Evolutionary conservation across 495 filamentous ascomycete species (phyloP).

Genomic region (Aspergillus incahuasiensis): DNA sequence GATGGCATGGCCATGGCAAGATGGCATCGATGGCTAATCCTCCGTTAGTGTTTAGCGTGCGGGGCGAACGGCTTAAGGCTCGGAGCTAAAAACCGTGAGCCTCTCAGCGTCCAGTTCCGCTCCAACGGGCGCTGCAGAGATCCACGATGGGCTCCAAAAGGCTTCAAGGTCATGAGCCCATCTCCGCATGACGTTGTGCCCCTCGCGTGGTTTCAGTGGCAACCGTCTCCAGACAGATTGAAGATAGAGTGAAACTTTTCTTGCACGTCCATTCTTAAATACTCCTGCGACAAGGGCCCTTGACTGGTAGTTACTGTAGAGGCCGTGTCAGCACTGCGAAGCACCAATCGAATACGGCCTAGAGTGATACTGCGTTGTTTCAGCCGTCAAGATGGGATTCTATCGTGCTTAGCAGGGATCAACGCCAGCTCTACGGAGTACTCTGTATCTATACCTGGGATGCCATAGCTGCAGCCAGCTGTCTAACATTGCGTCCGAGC

Average conservation of each 20-base stretch:
- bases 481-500: neutral
- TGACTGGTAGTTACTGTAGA: neutral
- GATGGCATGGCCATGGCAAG: neutral
- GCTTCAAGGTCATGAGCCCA: slow-evolving; percentile 6
- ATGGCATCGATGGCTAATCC: neutral
- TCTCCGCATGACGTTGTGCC: slow-evolving; percentile 1
- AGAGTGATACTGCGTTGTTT: neutral
- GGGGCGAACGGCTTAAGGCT: slow-evolving; percentile 7
- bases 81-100: neutral
- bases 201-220: slow-evolving; percentile 11
- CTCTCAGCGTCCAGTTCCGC: slow-evolving; percentile 6
- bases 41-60: slow-evolving; percentile 9
- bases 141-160: neutral
- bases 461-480: neutral
- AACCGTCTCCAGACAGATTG: neutral
- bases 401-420: neutral
- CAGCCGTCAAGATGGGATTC: neutral
- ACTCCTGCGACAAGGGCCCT: neutral
- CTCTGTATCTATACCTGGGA: neutral
- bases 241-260: neutral
- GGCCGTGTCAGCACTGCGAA: neutral
- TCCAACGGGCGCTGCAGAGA: slow-evolving; percentile 1
- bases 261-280: neutral
- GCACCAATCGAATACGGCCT: neutral
- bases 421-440: neutral